Percentiles rank a stretch among this genome's conserved stretches.
These are phyloP conservation scores for Agrocybe praecox DNA, from an alignment of 768 basidiomycete genomes.

Conservation along the genomic window DNA sequence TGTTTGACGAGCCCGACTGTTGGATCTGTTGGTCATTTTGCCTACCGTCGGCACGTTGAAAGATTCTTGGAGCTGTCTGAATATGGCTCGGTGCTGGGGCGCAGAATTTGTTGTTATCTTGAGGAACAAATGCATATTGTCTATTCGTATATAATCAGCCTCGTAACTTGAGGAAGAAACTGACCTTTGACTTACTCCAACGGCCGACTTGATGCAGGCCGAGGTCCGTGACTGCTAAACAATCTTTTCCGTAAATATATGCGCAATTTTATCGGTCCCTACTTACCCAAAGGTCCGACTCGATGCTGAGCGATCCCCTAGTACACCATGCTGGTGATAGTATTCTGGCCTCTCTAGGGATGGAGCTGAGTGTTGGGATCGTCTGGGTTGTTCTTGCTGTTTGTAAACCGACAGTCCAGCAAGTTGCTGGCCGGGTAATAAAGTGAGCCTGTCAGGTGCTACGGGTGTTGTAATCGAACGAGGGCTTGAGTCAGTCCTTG, in stretches of 20 bases:
- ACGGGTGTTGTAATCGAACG: conserved; percentile 55
- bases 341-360: not conserved
- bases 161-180: not conserved
- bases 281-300: conserved; percentile 51
- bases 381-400: conserved; percentile 13
- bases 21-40: conserved; percentile 1
- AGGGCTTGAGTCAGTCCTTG: conserved; percentile 58
- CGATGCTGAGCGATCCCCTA: conserved; percentile 45
- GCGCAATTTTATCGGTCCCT: not conserved
- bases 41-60: conserved; percentile 31
- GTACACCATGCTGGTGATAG: not conserved
- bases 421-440: conserved; percentile 61
- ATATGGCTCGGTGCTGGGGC: conserved; percentile 39
- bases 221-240: conserved; percentile 19
- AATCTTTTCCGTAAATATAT: not conserved
- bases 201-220: conserved; percentile 55
- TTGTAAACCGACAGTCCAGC: conserved; percentile 40
- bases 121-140: conserved; percentile 66
- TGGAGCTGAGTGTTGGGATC: not conserved
- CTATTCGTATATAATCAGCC: conserved; percentile 34
- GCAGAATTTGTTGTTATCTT: conserved; percentile 43
- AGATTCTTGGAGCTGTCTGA: conserved; percentile 43
- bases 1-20: conserved; percentile 14
- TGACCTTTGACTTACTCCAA: conserved; percentile 36
- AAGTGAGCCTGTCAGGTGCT: conserved; percentile 67